Base-by-base conservation (phyloP, 306 rosid species). In the Cicer pinnatifidum region DNA sequence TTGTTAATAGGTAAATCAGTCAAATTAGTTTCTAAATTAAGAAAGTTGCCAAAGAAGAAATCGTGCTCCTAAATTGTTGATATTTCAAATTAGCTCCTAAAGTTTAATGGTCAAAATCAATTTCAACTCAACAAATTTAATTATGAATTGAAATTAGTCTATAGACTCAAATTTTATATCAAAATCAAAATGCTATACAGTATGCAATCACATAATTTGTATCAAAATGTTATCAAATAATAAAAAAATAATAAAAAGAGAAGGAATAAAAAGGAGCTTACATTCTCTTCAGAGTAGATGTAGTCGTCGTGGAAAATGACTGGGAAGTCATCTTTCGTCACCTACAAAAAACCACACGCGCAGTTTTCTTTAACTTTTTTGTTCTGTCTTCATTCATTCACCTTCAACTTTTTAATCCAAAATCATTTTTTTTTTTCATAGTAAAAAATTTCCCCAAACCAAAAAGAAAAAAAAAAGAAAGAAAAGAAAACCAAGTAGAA, bases 251-350 rank as follows among this genome's bases (percentile, higher is more conserved):
- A 28, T 28, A 28, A 28, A 28, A 28, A 28, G 28, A 11, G 0
- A 13, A 44, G 2, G 1, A 60, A 16, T 17, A 17, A 9, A 28
- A 28, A 28, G 45, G 8, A 72, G 45, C 87, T 81, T 75, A 92
- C 97, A 70, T 86, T 84, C 6, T 88, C 89, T 45, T 79, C 74
- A 0, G 91, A 35, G 77, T 80, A 60, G 65, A 92, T 86, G 53
- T 77, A 79, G 54, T 72, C 78, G 80, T 92, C 96, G 52, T 89
- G 97, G 89, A 89, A 92, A 81, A 92, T 88, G 85, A 92, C 85
- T 0, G 97, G 97, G 64, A 76, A 92, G 80, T 78, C 86, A 85
- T 92, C 96, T 73, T 53, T 86, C 6, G 97, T 88, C 73, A 92
- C 97, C 97, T 92, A 82, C 91, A 88, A 87, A 88, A 85, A 85